Conservation (phyloP, 2,329 filamentous ascomycete genomes). For the Aspergillus pseudotamarii region DNA sequence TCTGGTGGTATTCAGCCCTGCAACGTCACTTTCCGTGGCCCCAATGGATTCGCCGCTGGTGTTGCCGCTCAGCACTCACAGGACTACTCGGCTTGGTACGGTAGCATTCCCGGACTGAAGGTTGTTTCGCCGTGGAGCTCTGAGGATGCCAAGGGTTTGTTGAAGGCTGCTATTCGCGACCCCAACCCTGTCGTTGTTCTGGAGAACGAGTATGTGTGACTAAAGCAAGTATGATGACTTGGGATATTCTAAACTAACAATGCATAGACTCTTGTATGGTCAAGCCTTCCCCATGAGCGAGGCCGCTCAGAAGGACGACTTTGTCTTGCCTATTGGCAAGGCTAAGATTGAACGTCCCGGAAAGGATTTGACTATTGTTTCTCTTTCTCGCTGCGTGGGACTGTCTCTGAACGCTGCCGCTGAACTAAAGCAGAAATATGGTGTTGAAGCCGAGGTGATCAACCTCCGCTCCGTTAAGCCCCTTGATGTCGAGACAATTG, state of each 20-base stretch:
- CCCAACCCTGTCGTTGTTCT: conserved; percentile 94
- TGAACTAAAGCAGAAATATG: conserved; percentile 92
- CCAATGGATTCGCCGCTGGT: conserved; percentile 96
- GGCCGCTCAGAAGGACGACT: conserved; percentile 92
- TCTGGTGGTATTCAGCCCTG: conserved; percentile 98
- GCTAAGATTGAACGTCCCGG: conserved; percentile 97
- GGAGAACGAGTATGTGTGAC: conserved; percentile 70
- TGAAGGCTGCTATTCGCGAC: conserved; percentile 97
- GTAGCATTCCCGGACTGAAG: conserved; percentile 95
- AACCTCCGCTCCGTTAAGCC: conserved; percentile 98
- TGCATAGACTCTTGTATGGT: conserved; percentile 76
- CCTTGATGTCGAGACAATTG: conserved; percentile 89
- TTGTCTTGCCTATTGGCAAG: conserved; percentile 96
- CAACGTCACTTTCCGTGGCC: conserved; percentile 99
- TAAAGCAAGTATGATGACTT: background rate
- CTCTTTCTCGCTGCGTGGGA: conserved; percentile 92
- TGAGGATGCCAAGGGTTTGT: conserved; percentile 95
- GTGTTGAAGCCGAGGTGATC: conserved; percentile 93
- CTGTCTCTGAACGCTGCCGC: conserved; percentile 88
- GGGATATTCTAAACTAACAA: conserved; percentile 28
- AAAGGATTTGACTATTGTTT: conserved; percentile 94
- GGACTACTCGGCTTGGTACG: conserved; percentile 98
- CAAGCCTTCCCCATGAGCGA: conserved; percentile 96
- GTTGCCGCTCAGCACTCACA: conserved; percentile 98
- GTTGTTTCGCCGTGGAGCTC: conserved; percentile 95